These are phyloP conservation scores for Coemansia sp. DNA, from an alignment of 371 early-diverging fungal species.

Conservation along the genomic window DNA sequence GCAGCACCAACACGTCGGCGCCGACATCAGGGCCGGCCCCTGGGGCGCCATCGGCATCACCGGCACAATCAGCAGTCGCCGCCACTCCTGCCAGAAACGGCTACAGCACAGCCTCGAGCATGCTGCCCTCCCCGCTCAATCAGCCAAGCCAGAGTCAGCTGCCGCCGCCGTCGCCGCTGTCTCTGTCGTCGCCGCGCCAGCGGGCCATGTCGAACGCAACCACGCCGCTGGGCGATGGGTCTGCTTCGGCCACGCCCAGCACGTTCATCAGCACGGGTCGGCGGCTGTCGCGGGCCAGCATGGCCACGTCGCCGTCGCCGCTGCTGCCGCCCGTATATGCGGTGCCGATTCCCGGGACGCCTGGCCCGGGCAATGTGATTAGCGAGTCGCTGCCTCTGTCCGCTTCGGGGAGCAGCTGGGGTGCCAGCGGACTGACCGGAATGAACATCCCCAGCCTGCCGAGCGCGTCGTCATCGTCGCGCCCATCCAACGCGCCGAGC, in stretches of 20 bases:
- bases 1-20: constrained; percentile 4
- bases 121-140: constrained; percentile 11
- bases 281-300: constrained; percentile 34
- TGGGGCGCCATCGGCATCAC: background rate
- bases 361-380: constrained; percentile 48
- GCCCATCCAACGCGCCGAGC: constrained; percentile 4
- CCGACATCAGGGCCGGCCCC: constrained; percentile 8
- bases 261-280: constrained; percentile 17
- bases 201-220: constrained; percentile 14
- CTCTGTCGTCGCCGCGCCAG: constrained; percentile 32
- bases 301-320: constrained; percentile 35
- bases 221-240: constrained; percentile 17
- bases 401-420: constrained; percentile 40
- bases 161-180: constrained; percentile 43
- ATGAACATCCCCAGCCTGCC: constrained; percentile 23
- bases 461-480: constrained; percentile 4
- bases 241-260: constrained; percentile 24
- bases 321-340: constrained; percentile 45
- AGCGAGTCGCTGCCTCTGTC: constrained; percentile 43
- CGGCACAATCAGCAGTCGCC: background rate
- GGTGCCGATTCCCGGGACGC: constrained; percentile 51
- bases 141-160: constrained; percentile 15
- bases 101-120: constrained; percentile 18
- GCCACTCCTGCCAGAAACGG: constrained; percentile 7
- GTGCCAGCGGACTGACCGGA: constrained; percentile 25